Evolutionary conservation across 768 basidiomycete genomes (phyloP).

Genomic region (Paxillus involutus): DNA sequence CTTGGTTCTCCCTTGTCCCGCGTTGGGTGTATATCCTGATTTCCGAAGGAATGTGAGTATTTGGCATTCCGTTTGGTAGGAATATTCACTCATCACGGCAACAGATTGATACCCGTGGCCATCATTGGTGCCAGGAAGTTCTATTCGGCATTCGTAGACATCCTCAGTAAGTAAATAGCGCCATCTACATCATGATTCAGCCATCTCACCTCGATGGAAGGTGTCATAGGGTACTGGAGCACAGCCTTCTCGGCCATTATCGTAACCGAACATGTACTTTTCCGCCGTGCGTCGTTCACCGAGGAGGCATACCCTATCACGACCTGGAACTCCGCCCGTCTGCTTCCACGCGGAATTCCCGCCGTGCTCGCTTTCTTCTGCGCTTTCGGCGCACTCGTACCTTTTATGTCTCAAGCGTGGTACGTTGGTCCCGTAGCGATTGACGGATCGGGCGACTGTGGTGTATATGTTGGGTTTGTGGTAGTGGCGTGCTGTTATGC

Average conservation of each 20-base stretch:
- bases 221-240: constrained; percentile 48
- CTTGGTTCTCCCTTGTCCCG: constrained; percentile 36
- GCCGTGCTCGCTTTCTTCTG: constrained; percentile 41
- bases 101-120: constrained; percentile 45
- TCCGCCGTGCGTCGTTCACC: constrained; percentile 35
- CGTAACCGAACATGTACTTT: constrained; percentile 44
- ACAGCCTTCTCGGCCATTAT: constrained; percentile 38
- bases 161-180: constrained; percentile 29
- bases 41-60: constrained; percentile 43
- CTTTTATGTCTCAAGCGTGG: constrained; percentile 55
- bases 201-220: constrained; percentile 24
- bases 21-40: constrained; percentile 48
- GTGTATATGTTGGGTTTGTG: constrained; percentile 40
- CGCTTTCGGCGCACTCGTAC: constrained; percentile 39
- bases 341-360: constrained; percentile 42
- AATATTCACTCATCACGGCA: background rate
- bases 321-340: constrained; percentile 34
- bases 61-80: background rate
- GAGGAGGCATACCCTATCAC: constrained; percentile 35
- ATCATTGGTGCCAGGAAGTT: constrained; percentile 47
- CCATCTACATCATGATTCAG: no score
- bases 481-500: constrained; percentile 33
- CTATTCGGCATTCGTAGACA: constrained; percentile 43
- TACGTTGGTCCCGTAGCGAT: constrained; percentile 49
- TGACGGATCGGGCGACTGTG: constrained; percentile 47